Base-by-base conservation (phyloP, 164 flowering plant species). In the Platanus orientalis region DNA sequence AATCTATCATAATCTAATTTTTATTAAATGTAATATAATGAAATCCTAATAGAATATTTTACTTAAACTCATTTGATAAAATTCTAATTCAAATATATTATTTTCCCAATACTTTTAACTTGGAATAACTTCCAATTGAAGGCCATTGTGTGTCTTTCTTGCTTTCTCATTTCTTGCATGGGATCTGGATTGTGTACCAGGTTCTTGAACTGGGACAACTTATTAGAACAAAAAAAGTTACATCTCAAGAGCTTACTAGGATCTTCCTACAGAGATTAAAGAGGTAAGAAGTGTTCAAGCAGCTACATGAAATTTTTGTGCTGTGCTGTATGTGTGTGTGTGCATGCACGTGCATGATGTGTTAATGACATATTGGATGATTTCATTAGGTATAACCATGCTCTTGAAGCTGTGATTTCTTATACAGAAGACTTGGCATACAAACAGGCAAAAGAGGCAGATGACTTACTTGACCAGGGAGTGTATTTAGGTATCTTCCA, bases 341-440 rank as follows among this genome's bases (percentile, higher is more conserved):
- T n/a, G n/a, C n/a, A n/a, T n/a, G n/a, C n/a, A n/a, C n/a, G n/a
- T n/a, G n/a, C n/a, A n/a, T n/a, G n/a, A n/a, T 42, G 45, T 55
- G 10, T 2, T 61, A 24, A 45, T 66, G 56, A 44, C 71, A 25
- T 40, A 28, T 16, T 54, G 3, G 39, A 58, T 25, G 47, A 44
- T 39, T 7, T 4, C 30, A 28, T 30, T 65, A 90, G 96, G 83
- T 83, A 87, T 65, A 69, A 79, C 66, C 81, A 57, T 64, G 81
- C 75, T 69, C 88, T 93, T 62, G 86, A 88, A 78, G 82, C 87
- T 42, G 97, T 90, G 20, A 69, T 90, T 16, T 70, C 96, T 49
- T 78, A 66, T 57, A 90, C 97, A 7, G 97, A 90, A 66, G 97
- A 90, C 49, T 69, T 93, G 59, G 98, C 98, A 29, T 86, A 71